Evolutionary conservation across 2,329 filamentous ascomycete species (phyloP).

Genomic region (Colletotrichum tropicale): DNA sequence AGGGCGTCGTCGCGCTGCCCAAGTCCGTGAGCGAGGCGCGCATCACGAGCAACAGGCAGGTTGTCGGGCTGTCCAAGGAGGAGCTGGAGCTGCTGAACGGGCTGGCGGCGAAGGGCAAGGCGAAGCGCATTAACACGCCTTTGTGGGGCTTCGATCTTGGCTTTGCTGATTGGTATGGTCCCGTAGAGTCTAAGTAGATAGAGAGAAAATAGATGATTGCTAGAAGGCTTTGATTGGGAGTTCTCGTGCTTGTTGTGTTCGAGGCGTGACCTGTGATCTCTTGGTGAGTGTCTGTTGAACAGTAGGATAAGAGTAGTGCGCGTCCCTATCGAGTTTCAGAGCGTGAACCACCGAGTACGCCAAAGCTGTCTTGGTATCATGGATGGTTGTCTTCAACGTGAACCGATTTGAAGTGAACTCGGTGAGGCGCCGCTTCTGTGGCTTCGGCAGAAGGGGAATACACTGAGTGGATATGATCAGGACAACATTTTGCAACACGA

Average conservation of each 20-base stretch:
- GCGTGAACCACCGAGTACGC: neutral
- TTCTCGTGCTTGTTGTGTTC: neutral
- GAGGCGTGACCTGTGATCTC: neutral
- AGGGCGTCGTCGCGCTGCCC: neutral
- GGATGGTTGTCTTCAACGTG: too few relatives aligned
- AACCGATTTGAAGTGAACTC: too few relatives aligned
- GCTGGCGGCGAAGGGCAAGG: neutral
- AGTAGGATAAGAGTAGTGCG: neutral
- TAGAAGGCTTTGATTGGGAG: neutral
- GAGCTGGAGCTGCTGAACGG: neutral
- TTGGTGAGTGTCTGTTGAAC: neutral
- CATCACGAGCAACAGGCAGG: neutral
- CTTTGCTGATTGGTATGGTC: neutral
- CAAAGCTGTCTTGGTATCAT: too few relatives aligned
- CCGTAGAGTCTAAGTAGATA: neutral
- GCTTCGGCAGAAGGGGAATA: too few relatives aligned
- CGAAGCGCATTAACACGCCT: neutral
- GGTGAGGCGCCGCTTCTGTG: fast-evolving
- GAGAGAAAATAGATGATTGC: neutral
- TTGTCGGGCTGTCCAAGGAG: neutral
- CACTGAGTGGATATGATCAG: fast-evolving
- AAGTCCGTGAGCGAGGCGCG: neutral
- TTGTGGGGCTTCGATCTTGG: neutral
- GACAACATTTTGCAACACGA: fast-evolving
- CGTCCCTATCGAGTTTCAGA: neutral